Base-by-base conservation (phyloP, 805 yeast genomes). In the Wickerhamomyces chaumierensis region DNA sequence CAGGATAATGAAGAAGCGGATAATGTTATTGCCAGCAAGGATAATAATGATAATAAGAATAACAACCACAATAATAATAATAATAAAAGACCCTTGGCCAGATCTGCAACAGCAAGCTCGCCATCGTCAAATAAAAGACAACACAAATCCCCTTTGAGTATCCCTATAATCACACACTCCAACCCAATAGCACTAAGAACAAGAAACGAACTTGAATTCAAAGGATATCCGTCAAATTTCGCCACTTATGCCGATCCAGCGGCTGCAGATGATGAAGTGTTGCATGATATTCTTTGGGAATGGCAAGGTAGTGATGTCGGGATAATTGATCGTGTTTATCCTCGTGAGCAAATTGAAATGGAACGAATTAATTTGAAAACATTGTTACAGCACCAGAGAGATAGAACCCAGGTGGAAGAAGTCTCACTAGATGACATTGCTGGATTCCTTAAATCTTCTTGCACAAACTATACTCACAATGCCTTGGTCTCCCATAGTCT, bases 171-270 rank as follows among this genome's bases (percentile, higher is more conserved):
- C 9, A 44, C 66, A 2, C 71, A 71, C 0, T 69, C 80, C 0
- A 58, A 71, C 3, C 56, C 55, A 13, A 68, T 66, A 28, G 69
- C 59, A 46, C 56, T 54, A 35, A 57, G 86, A 40, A 60, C 71
- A 4, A 60, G 73, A 32, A 68, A 68, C 40, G 41, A 61, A 7
- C 61, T 75, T 21, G 49, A 65, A 5, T 50, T 67, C 6, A 73
- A 75, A 45, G 84, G 85, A 1, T 63, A 74, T 39, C 57, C 59
- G 31, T 59, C 74, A 2, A 64, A 68, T 44, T 66, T 69, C 43
- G 78, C 77, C 19, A 63, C 66, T 19, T 52, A 63, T 34, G 62
- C 76, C 0, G 72, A 69, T 31, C 61, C 66, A 2, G 50, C 64
- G 15, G 61, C 70, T 0, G 44, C n/a, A 51, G 65, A 61, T 39